Evolutionary conservation across 1,284 basidiomycete genomes (phyloP), one percentile per base, ranked within the genome.

Genomic region (Wallemia mellicola): DNA sequence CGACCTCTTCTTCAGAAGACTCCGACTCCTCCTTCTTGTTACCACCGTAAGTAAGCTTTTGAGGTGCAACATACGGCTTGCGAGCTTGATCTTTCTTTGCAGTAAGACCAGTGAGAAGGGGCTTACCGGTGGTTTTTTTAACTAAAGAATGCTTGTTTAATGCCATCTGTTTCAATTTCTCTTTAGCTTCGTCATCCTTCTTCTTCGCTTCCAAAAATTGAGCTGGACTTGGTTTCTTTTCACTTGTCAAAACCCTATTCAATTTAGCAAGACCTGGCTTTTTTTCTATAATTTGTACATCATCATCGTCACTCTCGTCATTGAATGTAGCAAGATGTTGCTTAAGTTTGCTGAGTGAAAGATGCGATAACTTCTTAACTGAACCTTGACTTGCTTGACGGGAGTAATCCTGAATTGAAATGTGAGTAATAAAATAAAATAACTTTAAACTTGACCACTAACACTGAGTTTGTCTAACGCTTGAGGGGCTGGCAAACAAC

Each of bases 1-100:
- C 1, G 62, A 60, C 59, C 62, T 63, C 64, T 64, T 63, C 48
- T 62, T 63, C 24, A 58, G 33, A 2, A 61, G 58, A 2, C 19
- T 48, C 38, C 5, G 38, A 48, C 38, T 48, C 38, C 19, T 48
- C 38, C 38, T 48, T 48, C 19, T 48, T 48, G 19, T 48, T 48
- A 22, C 38, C 38, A n/a, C 38, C 38, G 38, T 48, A 48, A 3
- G 38, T 48, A 5, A 48, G 38, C 38, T n/a, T 11, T n/a, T 48
- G 38, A 11, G 38, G 38, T 17, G 38, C 38, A 11, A 48, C 38
- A 22, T 11, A 48, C 14, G 38, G 38, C 22, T 48, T 48, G 19
- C 38, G 38, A 7, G 38, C 38, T 48, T 48, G 14, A n/a, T n/a
- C 38, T 48, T 48, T 48, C 38, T 48, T 48, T 48, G 38, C 19